Conservation (phyloP, 2,329 filamentous ascomycete genomes). For the Hysterium pulicare region DNA sequence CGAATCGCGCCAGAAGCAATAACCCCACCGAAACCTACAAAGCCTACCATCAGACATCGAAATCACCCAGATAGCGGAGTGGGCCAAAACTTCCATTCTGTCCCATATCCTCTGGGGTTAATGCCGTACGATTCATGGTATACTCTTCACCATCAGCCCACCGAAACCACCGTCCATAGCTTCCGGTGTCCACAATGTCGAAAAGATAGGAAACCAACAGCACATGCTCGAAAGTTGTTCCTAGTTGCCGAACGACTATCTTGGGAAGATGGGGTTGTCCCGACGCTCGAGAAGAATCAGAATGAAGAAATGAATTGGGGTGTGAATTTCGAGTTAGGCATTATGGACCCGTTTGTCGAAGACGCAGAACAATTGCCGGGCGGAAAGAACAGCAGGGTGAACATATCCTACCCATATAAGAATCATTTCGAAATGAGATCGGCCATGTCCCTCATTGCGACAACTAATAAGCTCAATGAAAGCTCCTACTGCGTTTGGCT, state of each 20-base stretch:
- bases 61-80: constrained; percentile 19
- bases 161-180: constrained; percentile 1
- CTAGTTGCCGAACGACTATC: constrained; percentile 25
- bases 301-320: constrained; percentile 25
- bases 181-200: constrained; percentile 18
- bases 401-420: constrained; percentile 23
- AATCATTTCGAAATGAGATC: constrained; percentile 24
- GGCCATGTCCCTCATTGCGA: constrained; percentile 18
- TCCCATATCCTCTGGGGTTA: constrained; percentile 22
- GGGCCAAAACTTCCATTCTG: constrained; percentile 21
- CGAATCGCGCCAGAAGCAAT: too few species aligned
- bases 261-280: constrained; percentile 16
- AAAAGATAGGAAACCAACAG: constrained; percentile 10
- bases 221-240: constrained; percentile 27
- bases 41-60: constrained; percentile 11
- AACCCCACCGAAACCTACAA: constrained; percentile 3
- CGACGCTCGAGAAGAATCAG: constrained; percentile 14
- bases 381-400: constrained; percentile 17
- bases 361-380: constrained; percentile 17
- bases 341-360: constrained; percentile 19
- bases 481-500: constrained; percentile 20
- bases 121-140: constrained; percentile 24
- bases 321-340: constrained; percentile 26
- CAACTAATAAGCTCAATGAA: constrained; percentile 16
- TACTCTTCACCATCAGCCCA: constrained; percentile 14